Base-by-base conservation (phyloP, 2,329 filamentous ascomycete species). In the Sphaerostilbella broomeana region DNA sequence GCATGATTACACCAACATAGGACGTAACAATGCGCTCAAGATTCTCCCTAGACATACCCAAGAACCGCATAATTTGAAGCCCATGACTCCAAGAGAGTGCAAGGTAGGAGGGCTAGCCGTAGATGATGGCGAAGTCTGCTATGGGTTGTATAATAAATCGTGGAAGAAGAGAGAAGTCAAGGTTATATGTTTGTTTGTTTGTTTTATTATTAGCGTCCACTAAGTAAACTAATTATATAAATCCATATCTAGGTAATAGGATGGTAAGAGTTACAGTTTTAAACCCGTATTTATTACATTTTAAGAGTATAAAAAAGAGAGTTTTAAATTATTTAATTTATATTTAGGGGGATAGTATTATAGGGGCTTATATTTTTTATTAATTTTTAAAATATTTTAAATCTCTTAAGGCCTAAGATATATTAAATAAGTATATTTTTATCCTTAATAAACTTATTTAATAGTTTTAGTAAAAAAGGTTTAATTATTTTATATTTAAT, bases 71-170 rank as follows among this genome's bases (percentile, higher is more conserved):
- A 40, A 34, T 28, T 16, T 40, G 11, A 40, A 34, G 15, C 1
- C 24, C 5, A 40, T 40, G 38, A 40, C 38, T 6, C 30, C 38
- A 4, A 13, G 25, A 17, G 38, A 40, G 15, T 40, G 38, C 31
- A 28, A 11, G 8, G 38, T 40, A 27, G 38, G 38, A 28, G 19
- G 38, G 2, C 5, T 40, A 12, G 30, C 29, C 8, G 38, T 25
- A 8, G 8, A 34, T 4, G 4, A 34, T 9, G 38, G 38, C 3
- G 30, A 40, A 12, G 30, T 40, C 16, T 40, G 38, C 8, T 40
- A 40, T 28, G 38, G 38, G 8, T 13, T 40, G 6, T 40, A 40
- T 25, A 40, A 40, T 24, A 40, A 40, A 22, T 40, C 38, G n/a
- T 40, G 38, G 38, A 40, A 40, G 12, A 28, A 40, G 38, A 20